Percentiles rank a stretch among this genome's conserved stretches.
phyloP scores from a whole-genome alignment of 495 filamentous ascomycete genomes.

The Viridothelium virens region DNA sequence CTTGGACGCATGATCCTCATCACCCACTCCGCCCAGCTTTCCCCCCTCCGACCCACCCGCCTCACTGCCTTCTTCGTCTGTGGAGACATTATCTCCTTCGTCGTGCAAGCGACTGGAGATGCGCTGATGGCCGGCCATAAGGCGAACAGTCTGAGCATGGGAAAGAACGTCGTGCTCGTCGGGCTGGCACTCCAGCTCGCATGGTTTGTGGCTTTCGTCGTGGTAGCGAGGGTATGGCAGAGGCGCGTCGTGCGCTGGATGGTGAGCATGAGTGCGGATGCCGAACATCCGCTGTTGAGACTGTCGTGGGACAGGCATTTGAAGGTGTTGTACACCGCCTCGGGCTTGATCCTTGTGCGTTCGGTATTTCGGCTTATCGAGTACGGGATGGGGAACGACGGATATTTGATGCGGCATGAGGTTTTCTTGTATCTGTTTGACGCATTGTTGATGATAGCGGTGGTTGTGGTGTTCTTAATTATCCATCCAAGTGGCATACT shows the following conservation, averaged over 20 bases:
- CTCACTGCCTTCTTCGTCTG: constrained; percentile 42
- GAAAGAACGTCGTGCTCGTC: constrained; percentile 33
- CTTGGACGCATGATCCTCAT: constrained; percentile 38
- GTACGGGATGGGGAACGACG: constrained; percentile 50
- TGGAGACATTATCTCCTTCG: constrained; percentile 41
- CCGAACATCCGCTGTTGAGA: constrained; percentile 1
- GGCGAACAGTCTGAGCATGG: constrained; percentile 11
- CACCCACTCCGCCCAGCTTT: constrained; percentile 40
- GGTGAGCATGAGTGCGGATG: neutral
- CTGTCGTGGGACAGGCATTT: constrained; percentile 47
- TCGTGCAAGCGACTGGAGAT: constrained; percentile 38
- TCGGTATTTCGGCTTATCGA: constrained; percentile 56
- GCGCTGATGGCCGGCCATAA: constrained; percentile 35
- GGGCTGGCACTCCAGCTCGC: constrained; percentile 41
- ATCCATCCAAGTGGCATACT: constrained; percentile 37
- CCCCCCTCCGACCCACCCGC: constrained; percentile 33
- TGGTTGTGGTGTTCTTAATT: constrained; percentile 44
- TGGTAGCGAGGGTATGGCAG: constrained; percentile 38
- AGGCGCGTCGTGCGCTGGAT: constrained; percentile 21
- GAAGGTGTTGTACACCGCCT: constrained; percentile 45
- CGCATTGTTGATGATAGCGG: constrained; percentile 48
- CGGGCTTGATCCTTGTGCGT: constrained; percentile 52
- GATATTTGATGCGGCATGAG: constrained; percentile 48
- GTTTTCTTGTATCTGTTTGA: constrained; percentile 60
- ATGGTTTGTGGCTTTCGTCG: constrained; percentile 41